Conservation (phyloP, 1,284 basidiomycete genomes). For the Schizophyllum commune region DNA sequence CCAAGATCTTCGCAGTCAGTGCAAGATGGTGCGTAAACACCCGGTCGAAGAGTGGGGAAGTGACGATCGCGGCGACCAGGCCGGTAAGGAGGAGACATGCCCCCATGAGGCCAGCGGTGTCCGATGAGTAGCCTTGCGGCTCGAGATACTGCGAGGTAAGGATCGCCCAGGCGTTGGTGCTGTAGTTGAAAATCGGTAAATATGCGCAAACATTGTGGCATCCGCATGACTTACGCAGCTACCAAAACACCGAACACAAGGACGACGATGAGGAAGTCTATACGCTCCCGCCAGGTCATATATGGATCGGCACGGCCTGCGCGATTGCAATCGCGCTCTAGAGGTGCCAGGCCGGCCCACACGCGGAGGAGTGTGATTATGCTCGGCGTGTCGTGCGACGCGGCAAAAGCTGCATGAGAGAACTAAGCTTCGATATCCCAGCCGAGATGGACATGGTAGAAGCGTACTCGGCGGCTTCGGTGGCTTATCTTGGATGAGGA, state of each 20-base stretch:
- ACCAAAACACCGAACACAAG: constrained; percentile 57
- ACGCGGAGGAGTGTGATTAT: constrained; percentile 51
- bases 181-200: not conserved
- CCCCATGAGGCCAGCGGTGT: constrained; percentile 59
- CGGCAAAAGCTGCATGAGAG: constrained; percentile 48
- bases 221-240: constrained; percentile 56
- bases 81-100: constrained; percentile 62
- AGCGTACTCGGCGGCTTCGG: constrained; percentile 69
- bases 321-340: constrained; percentile 6
- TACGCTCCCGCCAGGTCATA: constrained; percentile 57
- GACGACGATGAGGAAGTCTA: constrained; percentile 58
- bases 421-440: constrained; percentile 3
- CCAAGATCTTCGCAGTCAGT: constrained; percentile 46
- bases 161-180: not conserved
- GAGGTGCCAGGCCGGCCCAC: constrained; percentile 17
- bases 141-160: constrained; percentile 30
- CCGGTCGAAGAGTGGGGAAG: constrained; percentile 70
- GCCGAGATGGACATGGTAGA: not conserved
- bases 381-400: constrained; percentile 46
- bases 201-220: not conserved
- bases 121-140: constrained; percentile 65
- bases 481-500: constrained; percentile 51
- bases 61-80: constrained; percentile 54
- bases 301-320: constrained; percentile 24
- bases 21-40: constrained; percentile 67